Percentiles rank a stretch among this genome's conserved stretches.
Evolutionary conservation across 345 rosid genomes (phyloP).

Genomic region (Firmiana major): DNA sequence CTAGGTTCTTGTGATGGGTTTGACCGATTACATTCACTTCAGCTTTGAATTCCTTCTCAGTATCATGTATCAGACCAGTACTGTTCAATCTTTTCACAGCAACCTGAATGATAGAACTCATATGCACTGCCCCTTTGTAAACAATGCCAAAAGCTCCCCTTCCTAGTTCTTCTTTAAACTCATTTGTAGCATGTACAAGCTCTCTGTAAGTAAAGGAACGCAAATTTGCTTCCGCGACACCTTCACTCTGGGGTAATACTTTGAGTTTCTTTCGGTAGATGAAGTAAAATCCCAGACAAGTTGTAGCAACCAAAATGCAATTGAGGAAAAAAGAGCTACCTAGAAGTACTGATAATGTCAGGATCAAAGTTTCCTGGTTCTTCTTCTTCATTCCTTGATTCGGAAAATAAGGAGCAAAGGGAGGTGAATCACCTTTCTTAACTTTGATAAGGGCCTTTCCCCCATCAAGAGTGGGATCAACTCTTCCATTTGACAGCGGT

Average conservation of each 20-base stretch:
- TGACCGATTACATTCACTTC: too few relatives aligned
- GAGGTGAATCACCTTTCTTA: constrained; percentile 9
- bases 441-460: neutral
- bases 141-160: too few relatives aligned
- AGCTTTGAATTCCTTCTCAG: constrained; percentile 33
- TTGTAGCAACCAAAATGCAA: neutral
- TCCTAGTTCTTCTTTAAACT: too few relatives aligned
- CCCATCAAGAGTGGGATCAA: neutral
- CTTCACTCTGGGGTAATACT: neutral
- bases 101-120: constrained; percentile 4
- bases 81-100: constrained; percentile 37
- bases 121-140: constrained; percentile 1
- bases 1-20: constrained; percentile 32
- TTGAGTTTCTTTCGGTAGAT: neutral
- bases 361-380: neutral
- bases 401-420: neutral
- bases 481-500: too few relatives aligned
- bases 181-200: neutral
- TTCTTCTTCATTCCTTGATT: neutral
- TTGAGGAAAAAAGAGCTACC: constrained; percentile 27
- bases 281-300: constrained; percentile 8
- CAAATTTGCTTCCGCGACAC: constrained; percentile 13
- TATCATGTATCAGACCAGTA: constrained; percentile 29
- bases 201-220: constrained; percentile 15
- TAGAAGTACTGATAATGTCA: constrained; percentile 3